These are phyloP conservation scores for Nannochloropsis granulata DNA, from an alignment of 108 stramenopile species.

Conservation along the genomic window DNA sequence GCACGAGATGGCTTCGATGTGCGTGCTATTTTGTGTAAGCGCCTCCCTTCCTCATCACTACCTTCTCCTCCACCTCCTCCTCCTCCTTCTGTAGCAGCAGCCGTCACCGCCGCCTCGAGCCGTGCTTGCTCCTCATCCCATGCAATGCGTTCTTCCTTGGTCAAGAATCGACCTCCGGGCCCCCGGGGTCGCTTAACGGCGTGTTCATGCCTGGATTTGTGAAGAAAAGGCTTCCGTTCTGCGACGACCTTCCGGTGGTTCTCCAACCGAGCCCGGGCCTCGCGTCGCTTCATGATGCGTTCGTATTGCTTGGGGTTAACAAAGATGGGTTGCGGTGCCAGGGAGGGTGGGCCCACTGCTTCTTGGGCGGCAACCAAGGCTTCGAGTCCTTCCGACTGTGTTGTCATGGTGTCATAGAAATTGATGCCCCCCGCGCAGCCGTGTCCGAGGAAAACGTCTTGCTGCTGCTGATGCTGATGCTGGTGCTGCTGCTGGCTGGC, in stretches of 20 bases:
- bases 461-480: conserved; percentile 2
- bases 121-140: neutral
- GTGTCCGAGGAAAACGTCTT: neutral
- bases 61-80: too few relatives aligned
- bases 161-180: conserved; percentile 64
- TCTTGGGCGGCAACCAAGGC: neutral
- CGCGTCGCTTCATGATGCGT: conserved; percentile 56
- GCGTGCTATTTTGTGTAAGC: too few relatives aligned
- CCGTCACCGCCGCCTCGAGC: neutral
- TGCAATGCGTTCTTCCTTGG: conserved; percentile 40
- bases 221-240: conserved; percentile 48
- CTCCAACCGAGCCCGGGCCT: conserved; percentile 57
- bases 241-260: conserved; percentile 14
- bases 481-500: conserved; percentile 4
- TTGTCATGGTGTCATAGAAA: neutral
- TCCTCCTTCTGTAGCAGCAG: too few relatives aligned
- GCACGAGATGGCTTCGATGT: too few relatives aligned
- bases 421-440: neutral
- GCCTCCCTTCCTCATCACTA: too few relatives aligned
- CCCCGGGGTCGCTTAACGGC: conserved; percentile 62
- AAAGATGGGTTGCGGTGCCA: conserved; percentile 45
- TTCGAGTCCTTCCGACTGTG: neutral
- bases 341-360: neutral
- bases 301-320: conserved; percentile 69
- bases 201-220: conserved; percentile 60